Base-by-base conservation (phyloP, 768 basidiomycete genomes). In the Dioszegia crocea region DNA sequence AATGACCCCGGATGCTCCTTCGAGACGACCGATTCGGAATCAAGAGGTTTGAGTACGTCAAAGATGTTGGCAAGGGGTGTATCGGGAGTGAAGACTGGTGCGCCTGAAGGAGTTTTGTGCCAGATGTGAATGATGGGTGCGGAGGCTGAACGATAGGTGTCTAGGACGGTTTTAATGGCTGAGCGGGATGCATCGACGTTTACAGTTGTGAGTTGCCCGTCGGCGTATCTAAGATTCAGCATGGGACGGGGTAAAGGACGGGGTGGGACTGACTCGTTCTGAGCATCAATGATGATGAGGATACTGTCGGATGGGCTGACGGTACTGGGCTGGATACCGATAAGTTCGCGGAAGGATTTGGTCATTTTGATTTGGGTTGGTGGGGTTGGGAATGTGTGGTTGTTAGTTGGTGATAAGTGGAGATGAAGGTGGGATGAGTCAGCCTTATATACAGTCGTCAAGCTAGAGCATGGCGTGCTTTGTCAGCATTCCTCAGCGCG, bases 271-370 rank as follows among this genome's bases (percentile, higher is more conserved):
- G 23, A 58, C 57, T 60, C 59, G 29, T 57, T 52, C 52, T 65
- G 64, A 17, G 64, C 64, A 40, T 65, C 64, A 26, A 65, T 62
- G 30, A 65, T 54, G 41, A 65, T 19, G 14, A 65, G 54, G 29
- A 55, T 52, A 41, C 43, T 59, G 26, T 56, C 60, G 30, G 27
- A 36, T 4, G 43, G 51, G 46, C 33, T 39, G 33, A 45, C 56
- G 9, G n/a, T 54, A 14, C 46, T 52, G 39, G 63, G 60, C n/a
- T 30, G 21, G 19, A 54, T 49, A 26, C 63, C 63, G 29, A 61
- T 26, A 36, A 50, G 27, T 46, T 46, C 45, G 14, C 45, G 45
- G 45, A 46, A 46, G 8, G 45, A 46, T 21, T 46, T 44, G 30
- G 43, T 31, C 58, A 59, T 54, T 2, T 54, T 59, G 44, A 5